Percentiles rank a stretch among this genome's conserved stretches.
Conservation (phyloP, 139 green algal genomes). For the Ulvella scutata region DNA sequence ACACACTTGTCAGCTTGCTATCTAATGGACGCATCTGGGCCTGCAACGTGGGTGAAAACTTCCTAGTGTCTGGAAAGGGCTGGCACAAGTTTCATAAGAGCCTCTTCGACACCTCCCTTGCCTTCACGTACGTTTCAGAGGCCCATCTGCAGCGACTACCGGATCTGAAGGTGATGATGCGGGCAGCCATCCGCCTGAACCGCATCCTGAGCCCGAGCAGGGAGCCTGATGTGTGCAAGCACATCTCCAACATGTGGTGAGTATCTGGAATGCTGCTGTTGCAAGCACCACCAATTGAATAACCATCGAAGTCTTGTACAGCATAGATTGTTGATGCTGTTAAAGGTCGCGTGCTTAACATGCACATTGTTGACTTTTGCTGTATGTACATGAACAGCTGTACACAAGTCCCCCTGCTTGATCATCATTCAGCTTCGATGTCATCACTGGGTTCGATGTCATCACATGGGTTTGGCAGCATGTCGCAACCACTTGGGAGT, state of each 20-base stretch:
- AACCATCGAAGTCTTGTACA: too few relatives aligned
- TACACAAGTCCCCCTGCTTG: too few relatives aligned
- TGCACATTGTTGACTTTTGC: too few relatives aligned
- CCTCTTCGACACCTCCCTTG: constrained; percentile 30
- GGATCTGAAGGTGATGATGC: constrained; percentile 36
- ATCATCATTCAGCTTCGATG: too few relatives aligned
- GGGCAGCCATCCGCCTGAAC: constrained; percentile 32
- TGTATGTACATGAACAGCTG: too few relatives aligned
- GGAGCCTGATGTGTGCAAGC: constrained; percentile 28
- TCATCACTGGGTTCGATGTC: too few relatives aligned
- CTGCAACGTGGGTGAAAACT: constrained; percentile 48
- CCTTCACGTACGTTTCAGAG: constrained; percentile 46
- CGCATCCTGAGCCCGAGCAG: constrained; percentile 15
- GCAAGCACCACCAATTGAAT: too few relatives aligned
- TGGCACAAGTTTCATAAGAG: constrained; percentile 16
- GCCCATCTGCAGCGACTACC: constrained; percentile 25
- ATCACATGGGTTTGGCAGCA: too few relatives aligned
- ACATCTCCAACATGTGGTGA: constrained; percentile 49
- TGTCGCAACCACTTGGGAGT: too few relatives aligned
- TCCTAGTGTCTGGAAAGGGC: constrained; percentile 21
- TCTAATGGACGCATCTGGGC: constrained; percentile 33
- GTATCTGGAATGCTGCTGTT: too few relatives aligned
- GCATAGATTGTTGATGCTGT: too few relatives aligned
- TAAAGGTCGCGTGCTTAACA: too few relatives aligned
- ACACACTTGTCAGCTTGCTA: constrained; percentile 19